Base-by-base conservation (phyloP, 352 stramenopile species). In the Pythium chondricola region DNA sequence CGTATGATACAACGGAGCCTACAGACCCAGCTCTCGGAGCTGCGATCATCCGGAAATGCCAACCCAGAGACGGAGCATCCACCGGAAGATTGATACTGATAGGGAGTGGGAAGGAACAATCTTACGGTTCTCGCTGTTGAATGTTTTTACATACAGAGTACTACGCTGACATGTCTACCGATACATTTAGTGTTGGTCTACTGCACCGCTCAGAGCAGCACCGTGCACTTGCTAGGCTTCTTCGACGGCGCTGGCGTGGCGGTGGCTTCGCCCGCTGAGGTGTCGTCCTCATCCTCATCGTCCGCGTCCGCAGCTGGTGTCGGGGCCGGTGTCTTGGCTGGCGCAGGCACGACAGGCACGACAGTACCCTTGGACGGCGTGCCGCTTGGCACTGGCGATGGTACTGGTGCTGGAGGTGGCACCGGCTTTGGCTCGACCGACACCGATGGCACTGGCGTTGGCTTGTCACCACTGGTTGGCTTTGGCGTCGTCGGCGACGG, bases 1-100 rank as follows among this genome's bases (percentile, higher is more conserved):
- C 65, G 76, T 29, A 88, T 88, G 76, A 68, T 88, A 52, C 76
- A 88, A 43, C 70, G 70, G 46, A 83, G 69, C 58, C 48, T 85
- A 2, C 74, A 85, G 38, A 54, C 63, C 8, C 71, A 77, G 31
- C 42, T 85, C 31, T 51, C 71, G 30, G 64, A 29, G 26, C 29
- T 61, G n/a, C n/a, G 24, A 21, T 31, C 3, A 30, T 39, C 10
- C 27, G 10, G 14, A 52, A 17, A 10, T 18, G 37, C n/a, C n/a
- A n/a, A n/a, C 2, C 48, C 48, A 0, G 48, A 55, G 48, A 55
- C 38, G 1, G 48, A 55, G 10, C 48, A 48, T 32, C 48, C 48
- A n/a, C n/a, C n/a, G n/a, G n/a, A n/a, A n/a, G n/a, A n/a, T n/a
- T n/a, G n/a, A n/a, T n/a, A n/a, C n/a, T n/a, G n/a, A n/a, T n/a